Evolutionary conservation across 2,329 filamentous ascomycete genomes (phyloP), one percentile per base, ranked within the genome.

Genomic region (Aspergillus aculeatus): DNA sequence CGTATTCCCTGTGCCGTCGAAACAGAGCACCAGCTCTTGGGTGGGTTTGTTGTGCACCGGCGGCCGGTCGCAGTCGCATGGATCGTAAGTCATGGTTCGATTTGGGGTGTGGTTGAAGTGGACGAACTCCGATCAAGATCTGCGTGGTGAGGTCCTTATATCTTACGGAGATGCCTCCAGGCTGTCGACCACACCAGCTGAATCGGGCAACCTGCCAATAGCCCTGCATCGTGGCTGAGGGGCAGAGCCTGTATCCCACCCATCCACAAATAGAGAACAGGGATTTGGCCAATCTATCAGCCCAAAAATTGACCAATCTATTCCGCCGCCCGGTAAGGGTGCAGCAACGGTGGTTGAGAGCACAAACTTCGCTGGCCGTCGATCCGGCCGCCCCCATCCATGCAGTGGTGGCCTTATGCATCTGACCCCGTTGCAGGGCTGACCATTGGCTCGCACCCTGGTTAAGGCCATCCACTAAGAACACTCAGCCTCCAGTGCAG

Each of bases 1-100:
- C 29, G 71, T 75, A 55, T 76, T 78, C 1, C 75, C 75, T 0
- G 77, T 78, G 54, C 77, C 77, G 66, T 79, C 70, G 47, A 77
- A 77, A 63, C 73, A 77, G 21, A 77, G 64, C 14, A 76, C 71
- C 48, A 76, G 64, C 16, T 68, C 64, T 24, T 51, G 53, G 41
- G 41, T 48, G 26, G 53, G 53, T 7, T 19, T 21, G 31, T 53
- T 41, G 14, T 12, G 38, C 5, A 44, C 51, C 26, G 51, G 32
- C 2, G 51, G 51, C 14, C 50, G 41, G 16, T 23, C 26, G 26
- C 53, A 55, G 35, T 44, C 23, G 51, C 32, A 44, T 9, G 41
- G 41, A 26, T 55, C 53, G 41, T 21, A 21, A 31, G 19, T 32
- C 53, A 55, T 55, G 32, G 23, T 48, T 41, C 10, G 32, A 31